Conservation (phyloP, 345 rosid species). For the Salix brachista region DNA sequence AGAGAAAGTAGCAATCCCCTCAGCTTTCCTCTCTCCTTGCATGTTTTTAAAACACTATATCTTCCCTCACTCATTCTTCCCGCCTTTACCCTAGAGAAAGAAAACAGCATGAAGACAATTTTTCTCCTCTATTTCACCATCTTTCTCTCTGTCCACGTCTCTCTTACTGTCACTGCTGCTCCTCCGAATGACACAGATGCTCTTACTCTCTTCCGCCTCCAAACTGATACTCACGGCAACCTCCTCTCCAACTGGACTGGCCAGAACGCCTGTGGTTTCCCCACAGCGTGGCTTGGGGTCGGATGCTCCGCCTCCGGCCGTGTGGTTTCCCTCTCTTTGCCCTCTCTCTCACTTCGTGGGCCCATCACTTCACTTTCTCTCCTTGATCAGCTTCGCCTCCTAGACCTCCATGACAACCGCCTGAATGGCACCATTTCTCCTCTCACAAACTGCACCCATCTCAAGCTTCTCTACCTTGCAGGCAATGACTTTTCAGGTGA, state of each 20-base stretch:
- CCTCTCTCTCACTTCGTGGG: slow-evolving; percentile 71
- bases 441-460: slow-evolving; percentile 59
- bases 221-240: slow-evolving; percentile 71
- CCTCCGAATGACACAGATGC: slow-evolving; percentile 60
- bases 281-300: slow-evolving; percentile 72
- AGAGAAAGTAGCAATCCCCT: not conserved
- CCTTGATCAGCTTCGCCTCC: slow-evolving; percentile 75
- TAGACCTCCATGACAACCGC: slow-evolving; percentile 83
- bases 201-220: slow-evolving; percentile 75
- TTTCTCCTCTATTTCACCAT: slow-evolving; percentile 4
- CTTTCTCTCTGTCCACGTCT: not conserved
- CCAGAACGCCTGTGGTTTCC: slow-evolving; percentile 42
- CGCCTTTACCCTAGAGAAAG: slow-evolving; percentile 27
- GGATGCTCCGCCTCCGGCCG: slow-evolving; percentile 55
- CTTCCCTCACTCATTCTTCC: slow-evolving; percentile 29
- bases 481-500: slow-evolving; percentile 74
- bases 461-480: slow-evolving; percentile 69
- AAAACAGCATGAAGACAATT: slow-evolving; percentile 25
- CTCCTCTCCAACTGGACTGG: slow-evolving; percentile 86
- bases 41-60: slow-evolving; percentile 23
- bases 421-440: slow-evolving; percentile 67
- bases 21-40: not conserved
- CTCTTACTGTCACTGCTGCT: not conserved
- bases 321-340: slow-evolving; percentile 54
- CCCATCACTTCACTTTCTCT: slow-evolving; percentile 59